Evolutionary conservation across 805 yeast genomes (phyloP).

Genomic region (Saccharomycopsis oosterbeekiorum): DNA sequence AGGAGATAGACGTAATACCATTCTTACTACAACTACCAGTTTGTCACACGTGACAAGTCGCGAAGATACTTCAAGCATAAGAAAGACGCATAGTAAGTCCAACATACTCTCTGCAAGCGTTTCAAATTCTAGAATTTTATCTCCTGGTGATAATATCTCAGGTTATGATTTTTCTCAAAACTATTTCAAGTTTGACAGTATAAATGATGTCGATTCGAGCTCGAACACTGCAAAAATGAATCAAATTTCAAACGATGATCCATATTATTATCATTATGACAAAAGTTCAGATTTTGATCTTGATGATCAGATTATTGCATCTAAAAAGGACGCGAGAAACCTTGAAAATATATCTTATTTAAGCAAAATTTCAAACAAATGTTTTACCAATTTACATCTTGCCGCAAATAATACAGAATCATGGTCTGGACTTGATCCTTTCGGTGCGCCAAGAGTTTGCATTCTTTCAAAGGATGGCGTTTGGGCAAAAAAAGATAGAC

Average conservation of each 20-base stretch:
- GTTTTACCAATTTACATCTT: neutral
- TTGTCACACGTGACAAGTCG: neutral
- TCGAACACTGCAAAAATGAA: neutral
- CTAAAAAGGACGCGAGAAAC: neutral
- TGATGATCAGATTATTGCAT: constrained; percentile 1
- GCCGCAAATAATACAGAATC: neutral
- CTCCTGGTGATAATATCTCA: neutral
- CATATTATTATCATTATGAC: neutral
- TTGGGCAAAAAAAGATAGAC: neutral
- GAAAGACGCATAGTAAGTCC: neutral
- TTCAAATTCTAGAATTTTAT: neutral
- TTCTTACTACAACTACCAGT: constrained; percentile 9
- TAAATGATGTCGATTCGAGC: neutral
- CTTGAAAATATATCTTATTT: constrained; percentile 10
- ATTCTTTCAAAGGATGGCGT: neutral
- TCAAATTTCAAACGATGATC: neutral
- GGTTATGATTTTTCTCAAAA: constrained; percentile 1
- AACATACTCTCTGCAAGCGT: neutral
- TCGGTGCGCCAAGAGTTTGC: neutral
- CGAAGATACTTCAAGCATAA: neutral
- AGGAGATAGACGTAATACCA: constrained; percentile 8
- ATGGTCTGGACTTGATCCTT: neutral
- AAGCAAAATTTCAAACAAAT: neutral
- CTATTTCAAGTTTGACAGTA: neutral
- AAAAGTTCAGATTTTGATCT: neutral